Base-by-base conservation (phyloP, 768 basidiomycete species). In the Naganishia friedmannii region DNA sequence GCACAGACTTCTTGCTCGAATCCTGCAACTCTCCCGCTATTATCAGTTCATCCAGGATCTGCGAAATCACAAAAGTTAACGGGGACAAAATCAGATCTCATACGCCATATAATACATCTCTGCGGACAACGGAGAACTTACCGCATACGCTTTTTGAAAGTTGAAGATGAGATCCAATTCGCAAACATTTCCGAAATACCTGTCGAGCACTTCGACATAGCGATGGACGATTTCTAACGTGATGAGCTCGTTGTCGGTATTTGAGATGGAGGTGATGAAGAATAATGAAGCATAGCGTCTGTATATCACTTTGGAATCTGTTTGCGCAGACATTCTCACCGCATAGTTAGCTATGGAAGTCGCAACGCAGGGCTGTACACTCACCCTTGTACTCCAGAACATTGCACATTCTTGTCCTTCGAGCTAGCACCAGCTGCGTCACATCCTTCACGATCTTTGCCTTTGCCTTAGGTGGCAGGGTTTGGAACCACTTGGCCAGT, bases 111-210 rank as follows among this genome's bases (percentile, higher is more conserved):
- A 46, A 8, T 9, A n/a, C 34, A 37, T 37, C 0, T 17, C 21
- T 66, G 31, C 2, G 29, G 23, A 51, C 1, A 23, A 0, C 3
- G 12, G 10, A 31, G 29, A 55, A 75, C 83, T 28, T 55, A 84
- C 93, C 4, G 91, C 88, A 79, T 93, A 96, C 1, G 94, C 95
- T 80, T 93, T 91, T 79, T 97, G 91, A 79, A 97, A 97, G 83
- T 96, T 96, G 86, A 96, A 98, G 74, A 97, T 95, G 66, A 98
- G 83, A 81, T 97, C 95, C 68, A 97, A 83, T 80, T 98, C 95
- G 83, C 83, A 85, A 6, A 92, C 92, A 81, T 94, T 94, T 57
- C 91, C 92, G 83, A 94, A 93, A 81, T 87, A 88, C 67, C 86
- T 81, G 74, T 93, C 86, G 66, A 97, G 82, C n/a, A 92, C 87